phyloP scores from a whole-genome alignment of 768 basidiomycete genomes.

The Boletus sp. region DNA sequence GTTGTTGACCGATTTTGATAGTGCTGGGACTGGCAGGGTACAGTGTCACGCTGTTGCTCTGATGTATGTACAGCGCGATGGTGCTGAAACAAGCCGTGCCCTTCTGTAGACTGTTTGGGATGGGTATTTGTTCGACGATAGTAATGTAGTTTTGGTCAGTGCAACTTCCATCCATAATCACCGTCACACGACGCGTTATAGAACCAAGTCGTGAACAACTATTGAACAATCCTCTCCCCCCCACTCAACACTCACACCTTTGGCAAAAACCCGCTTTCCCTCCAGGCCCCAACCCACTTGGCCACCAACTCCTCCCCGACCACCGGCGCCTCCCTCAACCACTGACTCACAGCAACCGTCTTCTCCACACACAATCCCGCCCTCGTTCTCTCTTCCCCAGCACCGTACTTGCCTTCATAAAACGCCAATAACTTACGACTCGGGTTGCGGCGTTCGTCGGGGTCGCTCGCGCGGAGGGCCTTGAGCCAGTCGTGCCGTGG shows the following conservation, averaged over 20 bases:
- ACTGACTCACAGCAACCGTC: conserved; percentile 14
- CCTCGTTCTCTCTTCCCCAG: conserved; percentile 4
- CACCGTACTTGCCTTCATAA: conserved; percentile 28
- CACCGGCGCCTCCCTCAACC: conserved; percentile 16
- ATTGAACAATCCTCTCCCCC: no score
- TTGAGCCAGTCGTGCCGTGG: conserved; percentile 25
- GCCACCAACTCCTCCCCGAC: conserved; percentile 32
- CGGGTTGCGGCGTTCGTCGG: conserved; percentile 23
- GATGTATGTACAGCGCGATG: not conserved
- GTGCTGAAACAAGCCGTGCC: not conserved
- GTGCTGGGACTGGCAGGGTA: conserved; percentile 40
- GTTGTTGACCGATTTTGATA: conserved; percentile 16
- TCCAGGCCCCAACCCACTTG: conserved; percentile 46
- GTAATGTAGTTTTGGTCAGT: not conserved
- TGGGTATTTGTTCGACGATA: not conserved
- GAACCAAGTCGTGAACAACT: not conserved
- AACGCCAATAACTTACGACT: conserved; percentile 24
- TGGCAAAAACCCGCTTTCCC: conserved; percentile 37
- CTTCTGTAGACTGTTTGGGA: not conserved
- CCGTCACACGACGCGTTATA: no score
- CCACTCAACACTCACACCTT: not conserved
- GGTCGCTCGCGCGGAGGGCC: conserved; percentile 22
- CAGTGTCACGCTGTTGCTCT: conserved; percentile 28
- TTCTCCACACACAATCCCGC: conserved; percentile 8
- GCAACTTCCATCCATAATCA: not conserved